Percentiles rank a stretch among this genome's conserved stretches.
Conservation (phyloP, 345 rosid species). For the Arabidopsis suecica region DNA sequence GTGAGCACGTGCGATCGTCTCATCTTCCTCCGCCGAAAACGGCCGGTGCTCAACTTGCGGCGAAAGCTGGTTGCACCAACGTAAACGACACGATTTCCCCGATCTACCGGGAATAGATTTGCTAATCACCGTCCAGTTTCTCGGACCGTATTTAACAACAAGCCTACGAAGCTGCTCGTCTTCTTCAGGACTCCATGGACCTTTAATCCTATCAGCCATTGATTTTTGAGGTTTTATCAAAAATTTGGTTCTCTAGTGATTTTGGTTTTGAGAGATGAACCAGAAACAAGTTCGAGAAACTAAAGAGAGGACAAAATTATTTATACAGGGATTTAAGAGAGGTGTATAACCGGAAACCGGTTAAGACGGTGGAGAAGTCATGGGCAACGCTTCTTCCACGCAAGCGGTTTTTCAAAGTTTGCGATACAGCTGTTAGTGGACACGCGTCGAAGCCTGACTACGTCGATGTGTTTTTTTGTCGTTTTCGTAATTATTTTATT, state of each 20-base stretch:
- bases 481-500: constrained; percentile 27
- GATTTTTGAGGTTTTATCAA: background rate
- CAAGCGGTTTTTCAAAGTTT: constrained; percentile 61
- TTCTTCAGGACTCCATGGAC: constrained; percentile 98
- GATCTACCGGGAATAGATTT: constrained; percentile 94
- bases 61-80: constrained; percentile 97
- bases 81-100: constrained; percentile 85
- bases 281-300: constrained; percentile 19
- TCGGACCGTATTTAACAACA: constrained; percentile 74
- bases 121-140: constrained; percentile 95
- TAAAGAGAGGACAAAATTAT: constrained; percentile 33
- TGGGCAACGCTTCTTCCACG: constrained; percentile 66
- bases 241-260: too few relatives aligned
- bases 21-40: constrained; percentile 73
- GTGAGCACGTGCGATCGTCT: constrained; percentile 78
- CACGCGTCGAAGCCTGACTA: constrained; percentile 64
- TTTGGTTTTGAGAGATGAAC: background rate
- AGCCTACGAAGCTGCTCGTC: constrained; percentile 76
- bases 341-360: constrained; percentile 28
- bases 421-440: constrained; percentile 82
- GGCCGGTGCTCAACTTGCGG: constrained; percentile 93
- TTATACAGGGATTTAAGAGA: constrained; percentile 25
- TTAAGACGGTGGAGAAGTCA: constrained; percentile 53
- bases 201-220: constrained; percentile 80
- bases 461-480: constrained; percentile 45